phyloP scores from a whole-genome alignment of 306 rosid genomes.

The Medicago truncatula region MtrunA17r5.0-ANR NC_053045.1:63569501-63570000 shows the following conservation, averaged over 20 bases:
- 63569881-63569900: too few relatives aligned
- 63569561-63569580: slow-evolving; percentile 41
- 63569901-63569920: too few relatives aligned
- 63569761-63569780: slow-evolving; percentile 16
- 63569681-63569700: neutral
- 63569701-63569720: slow-evolving; percentile 22
- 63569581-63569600: slow-evolving; percentile 27
- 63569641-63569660: neutral
- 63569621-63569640: neutral
- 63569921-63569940: too few relatives aligned
- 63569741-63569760: neutral
- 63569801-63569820: neutral
- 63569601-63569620: slow-evolving; percentile 30
- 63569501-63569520: slow-evolving; percentile 99
- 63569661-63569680: neutral
- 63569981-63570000: slow-evolving; percentile 11
- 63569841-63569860: neutral
- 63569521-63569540: slow-evolving; percentile 82
- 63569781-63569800: slow-evolving; percentile 12
- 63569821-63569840: slow-evolving; percentile 15
- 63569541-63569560: slow-evolving; percentile 70
- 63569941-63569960: neutral
- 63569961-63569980: neutral
- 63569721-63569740: slow-evolving; percentile 21
- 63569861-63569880: too few relatives aligned